Evolutionary conservation across 805 yeast genomes (phyloP).

Genomic region (Wilhelminamyces savonicus): DNA sequence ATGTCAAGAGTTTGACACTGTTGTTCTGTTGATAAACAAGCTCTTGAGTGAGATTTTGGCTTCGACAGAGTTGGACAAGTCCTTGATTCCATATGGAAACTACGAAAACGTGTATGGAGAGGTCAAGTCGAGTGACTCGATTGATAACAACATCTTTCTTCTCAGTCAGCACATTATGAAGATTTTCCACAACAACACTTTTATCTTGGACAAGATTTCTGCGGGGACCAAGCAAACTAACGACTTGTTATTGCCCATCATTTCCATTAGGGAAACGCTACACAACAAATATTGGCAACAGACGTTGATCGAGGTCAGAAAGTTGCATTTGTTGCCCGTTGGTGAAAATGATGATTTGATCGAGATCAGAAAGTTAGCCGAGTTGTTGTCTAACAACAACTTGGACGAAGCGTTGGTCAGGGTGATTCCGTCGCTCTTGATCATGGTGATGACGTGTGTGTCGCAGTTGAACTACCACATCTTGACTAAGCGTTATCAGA

Average conservation of each 20-base stretch:
- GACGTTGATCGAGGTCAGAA: conserved; percentile 49
- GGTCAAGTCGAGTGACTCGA: conserved; percentile 23
- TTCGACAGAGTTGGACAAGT: conserved; percentile 60
- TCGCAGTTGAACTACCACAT: conserved; percentile 48
- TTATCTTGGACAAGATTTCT: conserved; percentile 51
- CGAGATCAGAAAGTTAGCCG: conserved; percentile 60
- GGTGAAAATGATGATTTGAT: conserved; percentile 41
- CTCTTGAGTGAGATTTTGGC: conserved; percentile 73
- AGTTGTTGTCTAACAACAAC: conserved; percentile 47
- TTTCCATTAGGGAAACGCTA: conserved; percentile 58
- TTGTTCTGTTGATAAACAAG: conserved; percentile 65
- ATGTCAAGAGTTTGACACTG: conserved; percentile 82
- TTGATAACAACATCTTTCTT: conserved; percentile 42
- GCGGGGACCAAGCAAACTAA: conserved; percentile 59
- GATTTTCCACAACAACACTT: conserved; percentile 48
- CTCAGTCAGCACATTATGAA: conserved; percentile 40
- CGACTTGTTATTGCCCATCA: conserved; percentile 55
- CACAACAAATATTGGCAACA: conserved; percentile 52
- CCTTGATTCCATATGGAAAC: conserved; percentile 41
- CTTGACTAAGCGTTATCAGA: conserved; percentile 36
- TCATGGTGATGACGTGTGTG: conserved; percentile 76
- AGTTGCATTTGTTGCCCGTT: conserved; percentile 63
- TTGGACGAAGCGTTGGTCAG: conserved; percentile 68
- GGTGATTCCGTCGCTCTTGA: conserved; percentile 72
- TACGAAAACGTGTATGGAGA: conserved; percentile 29